Evolutionary conservation across 106 monocot genomes (phyloP), one percentile per base, ranked within the genome.

Genomic region (Dendrobium catenatum): DNA sequence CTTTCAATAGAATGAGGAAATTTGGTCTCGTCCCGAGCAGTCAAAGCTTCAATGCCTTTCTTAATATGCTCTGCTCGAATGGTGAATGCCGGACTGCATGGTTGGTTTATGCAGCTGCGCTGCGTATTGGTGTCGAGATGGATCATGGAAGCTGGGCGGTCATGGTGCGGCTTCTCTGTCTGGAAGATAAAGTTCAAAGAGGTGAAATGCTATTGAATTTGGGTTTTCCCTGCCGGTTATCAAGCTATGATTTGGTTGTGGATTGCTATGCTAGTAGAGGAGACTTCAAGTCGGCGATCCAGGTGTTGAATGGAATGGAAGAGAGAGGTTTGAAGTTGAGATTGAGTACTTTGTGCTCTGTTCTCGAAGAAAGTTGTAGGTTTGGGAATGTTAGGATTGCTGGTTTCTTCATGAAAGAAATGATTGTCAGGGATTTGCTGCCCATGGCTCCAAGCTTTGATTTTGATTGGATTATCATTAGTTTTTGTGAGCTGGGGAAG

Each of bases 331-430:
- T 81, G 44, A 29, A 11, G 19, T 78, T 80, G 37, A 18, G 76
- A 13, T 83, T 89, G 44, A 24, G 43, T 16, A 75, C 82, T 29
- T 85, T 79, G 59, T 59, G 78, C 31, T 76, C 83, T 5, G 47
- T 90, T 75, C 87, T 90, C n/a, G 90, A 90, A 29, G 85, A 68
- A 4, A 81, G 81, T 10, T 90, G 85, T 33, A 81, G 42, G 58
- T 70, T 75, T 72, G 75, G 82, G 6, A 40, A 83, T 79, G 37
- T 22, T 29, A 27, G 40, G 9, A 68, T 87, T 7, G 42, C 79
- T 58, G 27, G 51, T 56, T 56, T 75, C 26, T 76, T 87, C 20
- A 19, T 87, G 78, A 85, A 78, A 29, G 85, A 83, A 47, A 85
- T 87, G 83, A 18, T 87, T 22, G 85, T 83, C 78, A 72, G 58